A percentile compares a stretch with the other conserved stretches of the same genome.
phyloP scores from a whole-genome alignment of 1,139 yeast genomes.

The Kurtzmaniella quercitrusa region DNA sequence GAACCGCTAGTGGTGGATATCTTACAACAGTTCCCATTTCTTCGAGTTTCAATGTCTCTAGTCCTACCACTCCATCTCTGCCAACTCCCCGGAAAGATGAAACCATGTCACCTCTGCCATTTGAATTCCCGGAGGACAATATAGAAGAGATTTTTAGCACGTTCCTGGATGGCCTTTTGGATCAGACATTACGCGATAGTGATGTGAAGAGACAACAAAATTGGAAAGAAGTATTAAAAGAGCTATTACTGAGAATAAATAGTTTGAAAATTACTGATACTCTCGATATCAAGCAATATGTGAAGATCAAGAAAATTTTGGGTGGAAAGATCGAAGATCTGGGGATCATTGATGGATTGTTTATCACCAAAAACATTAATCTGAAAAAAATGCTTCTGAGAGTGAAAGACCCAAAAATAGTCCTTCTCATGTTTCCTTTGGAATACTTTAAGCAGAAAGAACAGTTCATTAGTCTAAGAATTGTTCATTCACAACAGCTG shows the following conservation, averaged over 20 bases:
- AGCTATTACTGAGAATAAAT: slow-evolving; percentile 23
- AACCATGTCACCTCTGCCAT: slow-evolving; percentile 1
- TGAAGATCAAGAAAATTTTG: slow-evolving; percentile 76
- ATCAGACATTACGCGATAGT: slow-evolving; percentile 65
- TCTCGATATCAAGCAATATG: slow-evolving; percentile 80
- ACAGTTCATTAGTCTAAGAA: slow-evolving; percentile 75
- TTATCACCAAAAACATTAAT: slow-evolving; percentile 84
- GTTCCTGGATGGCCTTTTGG: slow-evolving; percentile 36
- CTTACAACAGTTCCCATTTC: neutral
- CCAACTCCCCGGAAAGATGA: neutral
- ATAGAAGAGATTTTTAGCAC: slow-evolving; percentile 19
- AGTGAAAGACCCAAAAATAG: slow-evolving; percentile 66
- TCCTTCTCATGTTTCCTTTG: slow-evolving; percentile 82
- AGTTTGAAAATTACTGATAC: slow-evolving; percentile 54
- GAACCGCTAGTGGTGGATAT: slow-evolving; percentile 15
- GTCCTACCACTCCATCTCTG: slow-evolving; percentile 2
- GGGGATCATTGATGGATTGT: slow-evolving; percentile 67
- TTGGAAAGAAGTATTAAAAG: slow-evolving; percentile 31
- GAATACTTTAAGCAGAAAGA: slow-evolving; percentile 75
- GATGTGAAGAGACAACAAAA: slow-evolving; percentile 40
- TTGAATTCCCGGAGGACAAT: slow-evolving; percentile 1
- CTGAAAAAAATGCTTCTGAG: slow-evolving; percentile 69
- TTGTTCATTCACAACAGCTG: slow-evolving; percentile 82
- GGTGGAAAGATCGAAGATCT: slow-evolving; percentile 71
- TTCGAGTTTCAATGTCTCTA: neutral